Percentiles rank a stretch among this genome's conserved stretches.
These are phyloP conservation scores for Limonium bicolor DNA, from an alignment of 148 eudicot species.

Conservation along the genomic window DNA sequence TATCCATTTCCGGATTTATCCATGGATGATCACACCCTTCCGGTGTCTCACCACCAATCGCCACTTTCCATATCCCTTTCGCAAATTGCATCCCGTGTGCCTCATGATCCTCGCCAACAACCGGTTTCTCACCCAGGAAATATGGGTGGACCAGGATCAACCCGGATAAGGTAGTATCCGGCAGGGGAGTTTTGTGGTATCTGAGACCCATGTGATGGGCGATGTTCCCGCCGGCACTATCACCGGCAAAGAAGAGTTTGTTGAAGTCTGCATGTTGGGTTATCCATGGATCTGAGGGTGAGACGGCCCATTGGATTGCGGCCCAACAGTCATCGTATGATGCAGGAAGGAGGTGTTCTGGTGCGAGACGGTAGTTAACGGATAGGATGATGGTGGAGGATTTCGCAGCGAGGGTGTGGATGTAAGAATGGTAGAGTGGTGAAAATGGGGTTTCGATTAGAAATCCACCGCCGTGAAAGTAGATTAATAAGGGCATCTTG, in stretches of 20 bases:
- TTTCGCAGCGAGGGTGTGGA: constrained; percentile 10
- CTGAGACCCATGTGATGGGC: constrained; percentile 25
- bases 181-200: constrained; percentile 3
- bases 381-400: constrained; percentile 19
- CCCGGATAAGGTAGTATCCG: constrained; percentile 6
- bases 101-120: neutral
- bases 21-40: constrained; percentile 20
- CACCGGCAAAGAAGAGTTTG: constrained; percentile 27
- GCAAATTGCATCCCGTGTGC: constrained; percentile 9
- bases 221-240: constrained; percentile 39
- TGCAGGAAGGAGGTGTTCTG: constrained; percentile 32
- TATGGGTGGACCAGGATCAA: constrained; percentile 24
- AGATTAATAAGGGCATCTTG: constrained; percentile 34
- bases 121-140: constrained; percentile 9
- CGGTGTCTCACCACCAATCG: constrained; percentile 9
- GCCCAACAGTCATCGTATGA: constrained; percentile 39
- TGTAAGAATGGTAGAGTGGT: constrained; percentile 5
- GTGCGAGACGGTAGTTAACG: constrained; percentile 39
- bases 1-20: constrained; percentile 23
- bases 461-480: constrained; percentile 52
- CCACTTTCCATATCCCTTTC: constrained; percentile 10
- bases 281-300: constrained; percentile 31
- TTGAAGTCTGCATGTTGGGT: constrained; percentile 17
- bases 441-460: constrained; percentile 15
- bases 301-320: constrained; percentile 28